Evolutionary conservation across 2,329 filamentous ascomycete genomes (phyloP), one percentile per base, ranked within the genome.

Genomic region (Colletotrichum theobromicola): DNA sequence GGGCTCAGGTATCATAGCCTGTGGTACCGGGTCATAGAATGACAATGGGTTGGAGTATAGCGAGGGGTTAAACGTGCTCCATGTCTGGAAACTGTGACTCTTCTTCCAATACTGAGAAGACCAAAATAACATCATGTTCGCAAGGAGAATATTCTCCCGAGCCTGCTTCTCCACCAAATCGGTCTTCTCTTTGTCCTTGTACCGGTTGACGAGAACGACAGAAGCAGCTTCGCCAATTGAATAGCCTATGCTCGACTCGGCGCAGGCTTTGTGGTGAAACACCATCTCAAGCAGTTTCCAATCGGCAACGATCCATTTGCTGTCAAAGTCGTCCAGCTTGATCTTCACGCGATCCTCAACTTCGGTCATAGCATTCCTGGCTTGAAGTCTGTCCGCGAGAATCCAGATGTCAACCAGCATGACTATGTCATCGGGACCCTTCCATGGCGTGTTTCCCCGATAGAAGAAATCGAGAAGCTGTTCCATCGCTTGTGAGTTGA

Each of bases 401-500:
- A 67, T 60, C 62, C 69, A 71, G 12, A 71, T 2, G 2, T 4
- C 1, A 12, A 57, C 16, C 4, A 16, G 13, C 7, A 34, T 16
- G 12, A 10, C 1, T 12, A 67, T 5, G 3, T 71, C 62, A 2
- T 5, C 1, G 2, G 28, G 7, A 12, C 26, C 2, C 5, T 12
- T 4, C 62, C 55, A 67, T 0, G 26, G 26, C 1, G 9, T 32
- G 21, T 18, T 26, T 6, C 24, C 62, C 4, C 28, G 24, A 5
- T 71, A 72, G 9, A 69, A 63, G 42, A 28, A 55, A 4, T 63
- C 46, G 13, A 72, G 15, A 7, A 72, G 64, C 4, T 13, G 12
- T 3, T 8, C 15, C 70, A 72, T 68, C 1, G 10, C 1, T 32
- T 28, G 4, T 0, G 42, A 16, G 24, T 46, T 13, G 4, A 69